These are phyloP conservation scores for Hymenochaete sp. DNA, from an alignment of 1,284 basidiomycete species.

Conservation along the genomic window DNA sequence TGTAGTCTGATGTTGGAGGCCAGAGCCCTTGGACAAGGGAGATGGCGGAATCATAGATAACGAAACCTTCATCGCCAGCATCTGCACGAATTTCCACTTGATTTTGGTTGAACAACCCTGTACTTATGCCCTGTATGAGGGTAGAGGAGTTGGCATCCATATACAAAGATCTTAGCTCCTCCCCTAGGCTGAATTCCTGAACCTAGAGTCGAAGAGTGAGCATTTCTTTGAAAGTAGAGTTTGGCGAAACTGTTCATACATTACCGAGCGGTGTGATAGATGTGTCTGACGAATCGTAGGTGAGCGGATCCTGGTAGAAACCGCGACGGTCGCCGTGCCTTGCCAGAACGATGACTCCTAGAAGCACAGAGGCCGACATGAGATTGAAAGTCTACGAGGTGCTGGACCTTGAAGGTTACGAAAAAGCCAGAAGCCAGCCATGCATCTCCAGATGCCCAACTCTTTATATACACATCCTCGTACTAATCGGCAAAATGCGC, in stretches of 20 bases:
- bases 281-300: slow-evolving; percentile 38
- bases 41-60: slow-evolving; percentile 41
- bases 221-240: neutral
- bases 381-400: neutral
- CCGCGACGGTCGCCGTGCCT: slow-evolving; percentile 44
- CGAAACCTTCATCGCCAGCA: slow-evolving; percentile 41
- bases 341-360: slow-evolving; percentile 39
- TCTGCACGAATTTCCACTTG: slow-evolving; percentile 38
- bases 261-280: slow-evolving; percentile 43
- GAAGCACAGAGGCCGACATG: slow-evolving; percentile 23
- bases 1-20: slow-evolving; percentile 26
- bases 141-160: slow-evolving; percentile 28
- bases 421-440: neutral
- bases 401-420: neutral
- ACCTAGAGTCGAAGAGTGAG: slow-evolving; percentile 20
- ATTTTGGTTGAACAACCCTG: slow-evolving; percentile 27
- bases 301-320: slow-evolving; percentile 34
- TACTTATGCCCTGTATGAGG: slow-evolving; percentile 30
- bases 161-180: slow-evolving; percentile 35
- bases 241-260: slow-evolving; percentile 21
- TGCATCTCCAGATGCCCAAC: too few species aligned
- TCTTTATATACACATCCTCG: too few species aligned
- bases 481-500: too few species aligned
- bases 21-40: slow-evolving; percentile 35
- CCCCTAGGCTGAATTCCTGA: slow-evolving; percentile 39